These are phyloP conservation scores for Pseudopithomyces chartarum DNA, from an alignment of 2,329 filamentous ascomycete genomes.

Conservation along the genomic window DNA sequence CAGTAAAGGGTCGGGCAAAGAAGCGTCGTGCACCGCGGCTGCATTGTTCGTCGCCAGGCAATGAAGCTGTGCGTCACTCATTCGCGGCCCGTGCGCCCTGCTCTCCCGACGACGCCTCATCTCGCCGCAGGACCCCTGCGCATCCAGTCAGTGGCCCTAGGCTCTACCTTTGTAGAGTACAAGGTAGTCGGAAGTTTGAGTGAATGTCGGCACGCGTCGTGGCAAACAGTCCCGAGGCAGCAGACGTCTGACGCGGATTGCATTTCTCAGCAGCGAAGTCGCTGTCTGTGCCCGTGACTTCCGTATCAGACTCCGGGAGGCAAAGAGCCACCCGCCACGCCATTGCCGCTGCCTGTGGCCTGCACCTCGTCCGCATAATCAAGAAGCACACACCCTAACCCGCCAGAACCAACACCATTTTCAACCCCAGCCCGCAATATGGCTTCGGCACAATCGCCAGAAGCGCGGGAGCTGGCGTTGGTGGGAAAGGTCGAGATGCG, in stretches of 20 bases:
- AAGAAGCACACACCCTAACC: no score
- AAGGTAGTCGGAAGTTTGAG: no score
- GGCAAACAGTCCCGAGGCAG: constrained; percentile 23
- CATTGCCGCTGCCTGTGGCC: constrained; percentile 28
- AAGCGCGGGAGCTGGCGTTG: constrained; percentile 78
- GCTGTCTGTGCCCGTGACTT: no score
- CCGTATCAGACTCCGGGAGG: background rate
- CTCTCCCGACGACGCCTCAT: constrained; percentile 2
- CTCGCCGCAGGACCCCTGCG: constrained; percentile 18
- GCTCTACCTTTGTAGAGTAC: no score
- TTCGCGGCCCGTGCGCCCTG: background rate
- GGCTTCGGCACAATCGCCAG: constrained; percentile 44
- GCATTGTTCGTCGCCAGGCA: background rate
- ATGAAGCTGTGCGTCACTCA: constrained; percentile 10
- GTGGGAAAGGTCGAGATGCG: constrained; percentile 85
- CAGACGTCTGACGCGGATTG: constrained; percentile 21
- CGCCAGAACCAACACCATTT: no score
- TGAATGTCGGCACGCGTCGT: constrained; percentile 29
- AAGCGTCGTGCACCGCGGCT: background rate
- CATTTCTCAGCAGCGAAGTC: constrained; percentile 8
- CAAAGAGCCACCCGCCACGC: constrained; percentile 15
- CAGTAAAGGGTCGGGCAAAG: constrained; percentile 7
- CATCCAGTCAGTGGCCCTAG: constrained; percentile 9
- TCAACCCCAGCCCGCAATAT: constrained; percentile 23
- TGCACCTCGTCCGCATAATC: background rate